Conservation (phyloP, 2,329 filamentous ascomycete species). For the Neonectria sp. region DNA sequence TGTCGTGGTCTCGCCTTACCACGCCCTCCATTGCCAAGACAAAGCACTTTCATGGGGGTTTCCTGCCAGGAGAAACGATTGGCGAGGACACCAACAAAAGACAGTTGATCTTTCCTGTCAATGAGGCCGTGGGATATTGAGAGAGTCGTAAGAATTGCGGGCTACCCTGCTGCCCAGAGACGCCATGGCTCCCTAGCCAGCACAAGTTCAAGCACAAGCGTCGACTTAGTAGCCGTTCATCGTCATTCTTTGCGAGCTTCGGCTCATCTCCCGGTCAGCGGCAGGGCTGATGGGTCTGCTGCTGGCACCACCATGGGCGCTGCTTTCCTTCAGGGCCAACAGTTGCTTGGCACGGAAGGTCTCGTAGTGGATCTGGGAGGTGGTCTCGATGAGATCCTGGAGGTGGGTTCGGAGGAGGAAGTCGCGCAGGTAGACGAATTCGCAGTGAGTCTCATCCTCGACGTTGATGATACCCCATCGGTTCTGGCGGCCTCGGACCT, state of each 20-base stretch:
- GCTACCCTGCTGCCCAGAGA: slow-evolving; percentile 51
- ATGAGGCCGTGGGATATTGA: slow-evolving; percentile 50
- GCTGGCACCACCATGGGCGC: slow-evolving; percentile 85
- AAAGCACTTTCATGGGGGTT: slow-evolving; percentile 36
- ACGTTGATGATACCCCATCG: slow-evolving; percentile 99
- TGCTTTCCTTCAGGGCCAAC: slow-evolving; percentile 97
- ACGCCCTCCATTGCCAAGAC: slow-evolving; percentile 39
- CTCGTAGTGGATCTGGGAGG: slow-evolving; percentile 99
- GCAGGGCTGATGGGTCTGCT: slow-evolving; percentile 92
- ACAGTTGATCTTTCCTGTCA: slow-evolving; percentile 47
- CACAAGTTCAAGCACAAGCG: slow-evolving; percentile 49
- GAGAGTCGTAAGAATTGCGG: slow-evolving; percentile 50
- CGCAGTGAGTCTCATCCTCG: slow-evolving; percentile 99
- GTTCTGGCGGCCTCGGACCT: slow-evolving; percentile 98
- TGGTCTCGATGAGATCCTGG: slow-evolving; percentile 99
- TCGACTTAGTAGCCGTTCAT: slow-evolving; percentile 94
- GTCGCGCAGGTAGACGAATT: slow-evolving; percentile 98
- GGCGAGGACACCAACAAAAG: slow-evolving; percentile 41
- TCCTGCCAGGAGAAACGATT: slow-evolving; percentile 29
- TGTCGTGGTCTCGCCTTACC: slow-evolving; percentile 42
- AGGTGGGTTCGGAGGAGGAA: slow-evolving; percentile 98
- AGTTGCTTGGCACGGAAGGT: slow-evolving; percentile 99
- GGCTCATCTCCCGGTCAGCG: slow-evolving; percentile 95
- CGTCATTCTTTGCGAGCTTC: slow-evolving; percentile 96
- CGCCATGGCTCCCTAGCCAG: slow-evolving; percentile 53